Evolutionary conservation across 805 yeast genomes (phyloP).

Genomic region (Wickerhamomyces ciferrii): DNA sequence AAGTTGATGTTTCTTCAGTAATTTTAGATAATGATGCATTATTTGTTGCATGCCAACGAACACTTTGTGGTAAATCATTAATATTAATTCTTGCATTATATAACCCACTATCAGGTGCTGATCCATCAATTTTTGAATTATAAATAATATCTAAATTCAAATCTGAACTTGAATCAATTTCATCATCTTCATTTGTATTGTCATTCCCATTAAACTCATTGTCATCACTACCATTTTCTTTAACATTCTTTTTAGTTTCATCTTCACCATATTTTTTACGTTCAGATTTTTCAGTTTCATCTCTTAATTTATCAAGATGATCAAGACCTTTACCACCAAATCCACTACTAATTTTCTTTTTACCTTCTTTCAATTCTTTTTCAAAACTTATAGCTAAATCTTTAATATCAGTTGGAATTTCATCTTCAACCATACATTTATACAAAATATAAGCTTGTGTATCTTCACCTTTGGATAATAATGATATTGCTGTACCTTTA

Average conservation of each 20-base stretch:
- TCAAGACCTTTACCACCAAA: conserved; percentile 93
- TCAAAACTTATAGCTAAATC: conserved; percentile 51
- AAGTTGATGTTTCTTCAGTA: conserved; percentile 65
- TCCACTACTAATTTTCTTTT: conserved; percentile 63
- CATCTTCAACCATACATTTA: conserved; percentile 42
- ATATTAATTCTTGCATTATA: conserved; percentile 69
- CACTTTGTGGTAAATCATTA: conserved; percentile 80
- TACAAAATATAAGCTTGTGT: conserved; percentile 57
- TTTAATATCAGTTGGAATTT: conserved; percentile 45
- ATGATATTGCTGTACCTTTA: conserved; percentile 72
- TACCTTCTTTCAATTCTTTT: conserved; percentile 60
- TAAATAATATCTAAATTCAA: conserved; percentile 37
- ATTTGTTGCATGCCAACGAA: conserved; percentile 73
- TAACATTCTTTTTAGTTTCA: conserved; percentile 14
- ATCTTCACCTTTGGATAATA: conserved; percentile 59
- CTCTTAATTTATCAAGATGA: conserved; percentile 60
- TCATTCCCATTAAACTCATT: conserved; percentile 23
- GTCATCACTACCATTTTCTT: conserved; percentile 12
- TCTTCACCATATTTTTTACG: conserved; percentile 43
- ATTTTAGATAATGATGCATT: conserved; percentile 58
- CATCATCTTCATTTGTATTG: conserved; percentile 12
- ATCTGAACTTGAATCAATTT: conserved; percentile 6
- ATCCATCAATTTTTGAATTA: conserved; percentile 46
- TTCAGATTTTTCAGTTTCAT: conserved; percentile 43
- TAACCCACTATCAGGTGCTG: conserved; percentile 47